These are phyloP conservation scores for Hibiscus trionum DNA, from an alignment of 345 rosid genomes.

Conservation along the genomic window DNA sequence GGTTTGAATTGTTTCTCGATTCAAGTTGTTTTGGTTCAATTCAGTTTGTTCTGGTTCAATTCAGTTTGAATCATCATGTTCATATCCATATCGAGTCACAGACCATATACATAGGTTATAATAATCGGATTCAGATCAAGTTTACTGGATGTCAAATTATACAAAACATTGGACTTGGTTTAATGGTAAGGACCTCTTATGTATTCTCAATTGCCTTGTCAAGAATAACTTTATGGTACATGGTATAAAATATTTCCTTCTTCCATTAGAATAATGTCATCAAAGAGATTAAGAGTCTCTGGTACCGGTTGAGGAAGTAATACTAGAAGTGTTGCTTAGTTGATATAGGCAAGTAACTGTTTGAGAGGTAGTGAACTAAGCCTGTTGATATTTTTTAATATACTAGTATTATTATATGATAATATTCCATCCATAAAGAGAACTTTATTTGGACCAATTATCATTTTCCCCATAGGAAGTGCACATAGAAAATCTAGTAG, in stretches of 20 bases:
- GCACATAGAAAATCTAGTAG: slow-evolving; percentile 10
- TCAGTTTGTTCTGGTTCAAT: no score
- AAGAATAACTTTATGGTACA: slow-evolving; percentile 28
- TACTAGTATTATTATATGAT: neutral
- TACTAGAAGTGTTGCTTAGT: slow-evolving; percentile 42
- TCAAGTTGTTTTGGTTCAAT: no score
- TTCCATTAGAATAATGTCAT: slow-evolving; percentile 53
- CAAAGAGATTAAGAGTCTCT: slow-evolving; percentile 64
- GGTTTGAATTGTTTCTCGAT: no score
- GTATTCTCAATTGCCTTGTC: neutral
- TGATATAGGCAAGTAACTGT: slow-evolving; percentile 59
- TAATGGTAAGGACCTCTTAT: no score
- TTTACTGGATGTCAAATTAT: no score
- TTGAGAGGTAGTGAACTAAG: slow-evolving; percentile 64
- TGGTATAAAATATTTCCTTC: slow-evolving; percentile 66
- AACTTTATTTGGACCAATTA: slow-evolving; percentile 60
- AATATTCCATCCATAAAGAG: slow-evolving; percentile 79
- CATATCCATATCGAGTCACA: no score
- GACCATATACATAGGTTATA: no score
- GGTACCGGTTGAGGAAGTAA: slow-evolving; percentile 79
- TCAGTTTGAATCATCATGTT: no score
- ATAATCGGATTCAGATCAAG: no score
- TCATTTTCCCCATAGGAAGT: slow-evolving; percentile 47
- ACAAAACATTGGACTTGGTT: no score
- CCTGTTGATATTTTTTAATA: slow-evolving; percentile 45